phyloP scores from a whole-genome alignment of 2,329 filamentous ascomycete species.

The Claviceps fusiformis region DNA sequence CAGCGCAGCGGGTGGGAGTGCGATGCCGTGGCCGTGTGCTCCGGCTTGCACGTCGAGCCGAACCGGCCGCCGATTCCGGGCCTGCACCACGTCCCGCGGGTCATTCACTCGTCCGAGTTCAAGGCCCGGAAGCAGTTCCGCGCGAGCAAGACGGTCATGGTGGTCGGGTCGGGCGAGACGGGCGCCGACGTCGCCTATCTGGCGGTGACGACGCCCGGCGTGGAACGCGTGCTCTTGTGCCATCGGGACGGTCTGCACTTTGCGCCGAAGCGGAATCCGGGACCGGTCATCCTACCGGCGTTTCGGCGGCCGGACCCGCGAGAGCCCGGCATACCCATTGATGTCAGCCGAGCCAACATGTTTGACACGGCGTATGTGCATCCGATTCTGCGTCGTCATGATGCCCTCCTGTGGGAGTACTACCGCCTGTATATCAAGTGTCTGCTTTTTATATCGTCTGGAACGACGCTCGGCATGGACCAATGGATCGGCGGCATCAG shows the following conservation, averaged over 20 bases:
- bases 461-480: constrained; percentile 25
- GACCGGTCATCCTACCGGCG: constrained; percentile 9
- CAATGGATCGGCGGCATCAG: constrained; percentile 28
- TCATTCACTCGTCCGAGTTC: constrained; percentile 30
- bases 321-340: constrained; percentile 25
- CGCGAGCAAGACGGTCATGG: constrained; percentile 23
- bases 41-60: constrained; percentile 26
- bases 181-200: constrained; percentile 28
- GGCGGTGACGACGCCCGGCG: constrained; percentile 24
- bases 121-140: constrained; percentile 26
- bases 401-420: constrained; percentile 24
- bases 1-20: constrained; percentile 17
- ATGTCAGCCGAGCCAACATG: constrained; percentile 27
- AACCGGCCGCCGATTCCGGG: constrained; percentile 24
- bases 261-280: constrained; percentile 16
- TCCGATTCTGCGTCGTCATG: constrained; percentile 21
- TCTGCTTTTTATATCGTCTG: constrained; percentile 19
- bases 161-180: constrained; percentile 31
- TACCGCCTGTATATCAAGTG: constrained; percentile 27
- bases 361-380: constrained; percentile 34
- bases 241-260: constrained; percentile 29
- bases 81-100: constrained; percentile 18
- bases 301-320: constrained; percentile 6
- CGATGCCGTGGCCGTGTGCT: constrained; percentile 30
- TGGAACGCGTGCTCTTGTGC: constrained; percentile 25